Base-by-base conservation (phyloP, 2,329 filamentous ascomycete genomes). In the Cladophialophora yegresii region DNA sequence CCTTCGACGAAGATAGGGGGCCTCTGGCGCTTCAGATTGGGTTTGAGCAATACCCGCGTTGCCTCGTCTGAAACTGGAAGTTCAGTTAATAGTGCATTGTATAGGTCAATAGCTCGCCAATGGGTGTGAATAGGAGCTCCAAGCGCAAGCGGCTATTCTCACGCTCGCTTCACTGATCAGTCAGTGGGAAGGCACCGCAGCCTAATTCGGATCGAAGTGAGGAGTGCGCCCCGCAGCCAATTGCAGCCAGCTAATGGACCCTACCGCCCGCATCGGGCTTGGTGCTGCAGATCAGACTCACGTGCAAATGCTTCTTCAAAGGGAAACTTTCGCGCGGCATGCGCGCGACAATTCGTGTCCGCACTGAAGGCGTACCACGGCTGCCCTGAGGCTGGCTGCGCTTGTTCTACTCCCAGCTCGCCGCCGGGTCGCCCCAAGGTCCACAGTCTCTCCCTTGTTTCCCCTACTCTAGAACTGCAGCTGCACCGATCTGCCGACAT, bases 121-220 rank as follows among this genome's bases (percentile, higher is more conserved):
- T 68, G 58, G 57, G 47, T 47, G 45, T 63, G 32, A 53, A 56
- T 51, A 54, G 47, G 49, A 57, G 53, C 54, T 60, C 51, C 64
- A 66, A 65, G 64, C 61, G 66, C 65, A 61, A 54, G 66, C 64
- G 66, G 57, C 66, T 68, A 68, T 64, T 63, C 55, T 53, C 45
- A 40, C 51, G 58, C 43, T 56, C 33, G 23, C n/a, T 30, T 54
- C 51, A 54, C 26, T 28, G 40, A 56, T 53, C 54, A 54, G 57
- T 64, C 61, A 43, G 28, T 56, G 58, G 43, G 22, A 43, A 43
- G 23, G 45, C 32, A 50, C 56, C 56, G 45, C 43, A 59, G 43
- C 43, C 28, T 50, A 43, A 59, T 50, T 59, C 45, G 56, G 43
- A 13, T 33, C 56, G 33, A 32, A 33, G 26, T 30, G 51, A 54